Percentiles rank a stretch among this genome's conserved stretches.
Evolutionary conservation across 148 eudicot species (phyloP).

Genomic region (Fagopyrum homotropicum): DNA sequence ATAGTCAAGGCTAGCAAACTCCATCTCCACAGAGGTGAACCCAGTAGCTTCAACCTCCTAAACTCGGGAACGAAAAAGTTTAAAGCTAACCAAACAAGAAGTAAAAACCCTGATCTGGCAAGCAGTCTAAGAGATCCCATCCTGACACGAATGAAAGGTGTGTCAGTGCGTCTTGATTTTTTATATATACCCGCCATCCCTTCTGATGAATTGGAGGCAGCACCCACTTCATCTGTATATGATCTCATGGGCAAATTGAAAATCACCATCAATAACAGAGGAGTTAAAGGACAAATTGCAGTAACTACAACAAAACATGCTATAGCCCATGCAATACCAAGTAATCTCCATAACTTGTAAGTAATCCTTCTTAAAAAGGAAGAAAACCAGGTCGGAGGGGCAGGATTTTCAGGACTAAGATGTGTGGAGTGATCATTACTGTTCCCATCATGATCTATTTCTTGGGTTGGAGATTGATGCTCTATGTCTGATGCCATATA

Average conservation of each 20-base stretch:
- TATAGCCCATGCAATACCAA: neutral
- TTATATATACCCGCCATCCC: neutral
- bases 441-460: too few relatives aligned
- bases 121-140: neutral
- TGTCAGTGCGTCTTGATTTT: neutral
- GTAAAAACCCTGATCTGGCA: neutral
- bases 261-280: neutral
- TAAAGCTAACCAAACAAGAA: neutral
- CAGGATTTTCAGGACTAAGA: neutral
- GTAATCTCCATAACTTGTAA: neutral
- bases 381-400: neutral
- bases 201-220: neutral
- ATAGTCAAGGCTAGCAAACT: neutral
- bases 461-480: neutral
- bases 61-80: neutral
- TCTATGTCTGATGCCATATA: neutral
- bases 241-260: neutral
- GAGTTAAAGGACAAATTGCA: neutral
- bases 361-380: neutral
- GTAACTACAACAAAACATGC: neutral
- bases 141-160: neutral
- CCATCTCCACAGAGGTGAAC: conserved; percentile 4
- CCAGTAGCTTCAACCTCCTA: neutral
- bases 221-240: neutral
- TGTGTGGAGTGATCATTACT: neutral